Evolutionary conservation across 2,329 filamentous ascomycete species (phyloP), one percentile per base, ranked within the genome.

Genomic region (Bretziella fagacearum): DNA sequence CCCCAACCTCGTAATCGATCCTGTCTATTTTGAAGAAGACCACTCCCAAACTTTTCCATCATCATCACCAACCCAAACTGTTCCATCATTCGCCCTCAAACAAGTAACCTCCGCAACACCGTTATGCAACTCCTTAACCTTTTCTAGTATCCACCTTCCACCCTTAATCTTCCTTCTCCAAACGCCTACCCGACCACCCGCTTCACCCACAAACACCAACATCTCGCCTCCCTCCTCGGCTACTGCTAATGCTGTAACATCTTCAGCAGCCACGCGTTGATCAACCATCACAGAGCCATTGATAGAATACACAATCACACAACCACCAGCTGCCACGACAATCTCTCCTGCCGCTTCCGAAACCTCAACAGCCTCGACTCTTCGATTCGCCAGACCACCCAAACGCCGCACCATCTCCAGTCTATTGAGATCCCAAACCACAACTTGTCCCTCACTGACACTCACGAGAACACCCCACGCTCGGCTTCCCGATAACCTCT

Each of bases 361-460:
- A 61, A 98, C 86, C 8, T 73, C 71, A 1, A 85, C 84, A 54
- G 83, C 89, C 62, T 93, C 75, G 2, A 74, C 66, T 0, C 68
- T 62, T 3, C 73, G 69, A 2, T 68, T 67, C 13, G 69, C 60
- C 0, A 77, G 77, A n/a, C 44, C 36, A 5, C 35, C 17, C 18
- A 89, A 67, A 60, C 77, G 81, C 37, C 85, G 76, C 4, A 96
- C 79, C 56, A 94, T 93, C 45, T 85, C 82, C 10, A 86, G 74
- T 13, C 84, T 77, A 60, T 96, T 98, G 3, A 98, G 70, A 59
- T 96, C 91, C 91, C 91, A 98, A 3, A 96, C 68, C 56, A 93
- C 78, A 8, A 87, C 78, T 32, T 84, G 78, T 0, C 87, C 87
- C 56, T 93, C 84, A 0, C 72, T 71, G 1, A 83, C 81, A 1